Percentiles rank a stretch among this genome's conserved stretches.
These are phyloP conservation scores for Basidioascus undulatus DNA, from an alignment of 768 basidiomycete genomes.

Conservation along the genomic window DNA sequence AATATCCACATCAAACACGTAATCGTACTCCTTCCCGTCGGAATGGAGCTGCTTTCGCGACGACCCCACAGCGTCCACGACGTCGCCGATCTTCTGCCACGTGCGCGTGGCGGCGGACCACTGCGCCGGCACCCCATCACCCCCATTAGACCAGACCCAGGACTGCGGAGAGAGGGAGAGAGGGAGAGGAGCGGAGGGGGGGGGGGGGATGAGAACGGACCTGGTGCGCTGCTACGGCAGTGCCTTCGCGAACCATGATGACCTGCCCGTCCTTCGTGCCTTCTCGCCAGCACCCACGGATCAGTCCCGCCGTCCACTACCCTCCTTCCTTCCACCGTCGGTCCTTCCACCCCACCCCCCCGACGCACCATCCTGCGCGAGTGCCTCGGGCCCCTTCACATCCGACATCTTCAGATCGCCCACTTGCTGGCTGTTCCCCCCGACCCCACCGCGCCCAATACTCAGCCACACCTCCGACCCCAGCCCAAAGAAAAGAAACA, in stretches of 20 bases:
- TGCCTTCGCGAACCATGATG: slow-evolving; percentile 56
- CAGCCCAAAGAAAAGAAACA: neutral
- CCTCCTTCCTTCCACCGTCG: no score
- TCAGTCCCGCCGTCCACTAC: no score
- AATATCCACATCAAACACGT: slow-evolving; percentile 96
- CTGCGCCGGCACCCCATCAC: slow-evolving; percentile 22
- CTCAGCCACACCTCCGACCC: neutral
- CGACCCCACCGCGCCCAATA: no score
- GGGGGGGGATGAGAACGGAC: slow-evolving; percentile 21
- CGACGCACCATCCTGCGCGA: slow-evolving; percentile 39
- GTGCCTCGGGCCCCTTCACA: slow-evolving; percentile 61
- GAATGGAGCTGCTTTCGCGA: slow-evolving; percentile 75
- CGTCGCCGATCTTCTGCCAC: slow-evolving; percentile 90
- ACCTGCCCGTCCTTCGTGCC: slow-evolving; percentile 88
- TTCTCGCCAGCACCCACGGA: slow-evolving; percentile 13
- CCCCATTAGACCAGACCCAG: neutral
- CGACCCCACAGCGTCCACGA: slow-evolving; percentile 79
- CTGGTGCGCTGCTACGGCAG: slow-evolving; percentile 73
- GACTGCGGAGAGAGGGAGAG: neutral
- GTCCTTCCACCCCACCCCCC: neutral
- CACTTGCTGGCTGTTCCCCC: slow-evolving; percentile 37
- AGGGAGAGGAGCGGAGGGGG: neutral
- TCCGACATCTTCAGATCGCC: slow-evolving; percentile 85
- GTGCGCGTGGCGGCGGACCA: slow-evolving; percentile 45
- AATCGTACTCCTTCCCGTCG: slow-evolving; percentile 86